Conservation (phyloP, 1,284 basidiomycete genomes). For the Fomitopsis pinicola region DNA sequence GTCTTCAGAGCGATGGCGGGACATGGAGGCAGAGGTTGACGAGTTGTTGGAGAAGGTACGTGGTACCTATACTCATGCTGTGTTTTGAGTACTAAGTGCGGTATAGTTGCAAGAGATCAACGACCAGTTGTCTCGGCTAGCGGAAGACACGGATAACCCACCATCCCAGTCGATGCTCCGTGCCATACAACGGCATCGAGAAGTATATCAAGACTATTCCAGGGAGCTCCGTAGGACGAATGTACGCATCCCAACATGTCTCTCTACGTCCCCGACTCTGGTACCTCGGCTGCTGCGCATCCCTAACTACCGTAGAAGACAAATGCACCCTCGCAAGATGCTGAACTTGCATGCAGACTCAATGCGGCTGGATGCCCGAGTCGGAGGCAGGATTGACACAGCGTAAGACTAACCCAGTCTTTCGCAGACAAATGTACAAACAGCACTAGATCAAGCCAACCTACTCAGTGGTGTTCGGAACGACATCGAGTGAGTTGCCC, state of each 20-base stretch:
- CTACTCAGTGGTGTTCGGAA: conserved; percentile 89
- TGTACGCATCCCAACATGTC: conserved; percentile 36
- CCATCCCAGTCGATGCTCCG: conserved; percentile 85
- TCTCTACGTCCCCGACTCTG: neutral
- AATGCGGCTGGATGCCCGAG: too few species aligned
- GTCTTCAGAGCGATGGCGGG: conserved; percentile 67
- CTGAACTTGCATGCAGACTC: too few species aligned
- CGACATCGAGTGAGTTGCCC: conserved; percentile 76
- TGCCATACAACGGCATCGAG: conserved; percentile 86
- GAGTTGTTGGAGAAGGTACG: conserved; percentile 84
- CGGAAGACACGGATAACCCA: conserved; percentile 69
- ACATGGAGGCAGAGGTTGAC: conserved; percentile 84
- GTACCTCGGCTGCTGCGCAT: neutral
- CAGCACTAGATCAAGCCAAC: conserved; percentile 83
- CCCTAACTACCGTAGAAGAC: neutral
- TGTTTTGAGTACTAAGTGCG: neutral
- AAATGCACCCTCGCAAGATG: too few species aligned
- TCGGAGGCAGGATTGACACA: too few species aligned
- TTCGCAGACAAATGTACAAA: conserved; percentile 70
- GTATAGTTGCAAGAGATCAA: conserved; percentile 78
- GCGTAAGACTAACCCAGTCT: neutral
- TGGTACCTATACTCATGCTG: neutral
- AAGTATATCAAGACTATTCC: conserved; percentile 85
- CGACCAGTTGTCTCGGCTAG: conserved; percentile 64
- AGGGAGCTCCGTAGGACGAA: conserved; percentile 83